Conservation (phyloP, 805 yeast species). For the Saccharomycopsis vini region DNA sequence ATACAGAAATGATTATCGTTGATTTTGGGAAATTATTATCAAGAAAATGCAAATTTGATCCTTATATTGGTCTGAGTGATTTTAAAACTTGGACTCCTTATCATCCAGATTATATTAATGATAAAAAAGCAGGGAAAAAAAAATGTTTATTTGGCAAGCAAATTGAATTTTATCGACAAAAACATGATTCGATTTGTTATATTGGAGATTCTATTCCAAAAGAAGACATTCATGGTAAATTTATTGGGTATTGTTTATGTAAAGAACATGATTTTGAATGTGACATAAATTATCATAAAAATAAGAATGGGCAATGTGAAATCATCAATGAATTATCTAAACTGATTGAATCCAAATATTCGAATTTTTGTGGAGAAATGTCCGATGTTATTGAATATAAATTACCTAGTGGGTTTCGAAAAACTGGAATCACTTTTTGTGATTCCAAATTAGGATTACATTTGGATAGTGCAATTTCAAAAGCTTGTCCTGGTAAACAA, state of each 20-base stretch:
- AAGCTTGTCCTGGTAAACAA: constrained; percentile 83
- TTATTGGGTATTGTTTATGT: constrained; percentile 66
- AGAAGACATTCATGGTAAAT: constrained; percentile 23
- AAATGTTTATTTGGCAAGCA: constrained; percentile 67
- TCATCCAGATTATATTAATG: constrained; percentile 43
- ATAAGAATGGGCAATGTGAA: constrained; percentile 34
- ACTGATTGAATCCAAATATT: constrained; percentile 60
- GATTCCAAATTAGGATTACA: constrained; percentile 55
- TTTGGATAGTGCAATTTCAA: constrained; percentile 55
- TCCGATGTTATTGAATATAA: constrained; percentile 56
- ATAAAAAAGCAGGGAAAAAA: background rate
- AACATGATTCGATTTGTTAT: constrained; percentile 52
- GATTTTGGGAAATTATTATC: constrained; percentile 46
- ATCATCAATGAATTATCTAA: constrained; percentile 68
- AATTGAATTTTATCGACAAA: constrained; percentile 47
- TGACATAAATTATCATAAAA: constrained; percentile 68
- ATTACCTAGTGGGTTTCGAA: constrained; percentile 91
- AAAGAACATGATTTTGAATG: constrained; percentile 83
- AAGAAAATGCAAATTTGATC: constrained; percentile 11
- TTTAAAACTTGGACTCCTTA: constrained; percentile 57
- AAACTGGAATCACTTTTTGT: constrained; percentile 77
- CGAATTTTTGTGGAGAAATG: constrained; percentile 45
- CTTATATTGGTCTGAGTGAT: constrained; percentile 32
- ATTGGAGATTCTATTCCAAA: constrained; percentile 34
- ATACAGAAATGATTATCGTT: constrained; percentile 30